A percentile compares a stretch with the other conserved stretches of the same genome.
Conservation (phyloP, 805 yeast genomes). For the Ogataea angusta region DNA sequence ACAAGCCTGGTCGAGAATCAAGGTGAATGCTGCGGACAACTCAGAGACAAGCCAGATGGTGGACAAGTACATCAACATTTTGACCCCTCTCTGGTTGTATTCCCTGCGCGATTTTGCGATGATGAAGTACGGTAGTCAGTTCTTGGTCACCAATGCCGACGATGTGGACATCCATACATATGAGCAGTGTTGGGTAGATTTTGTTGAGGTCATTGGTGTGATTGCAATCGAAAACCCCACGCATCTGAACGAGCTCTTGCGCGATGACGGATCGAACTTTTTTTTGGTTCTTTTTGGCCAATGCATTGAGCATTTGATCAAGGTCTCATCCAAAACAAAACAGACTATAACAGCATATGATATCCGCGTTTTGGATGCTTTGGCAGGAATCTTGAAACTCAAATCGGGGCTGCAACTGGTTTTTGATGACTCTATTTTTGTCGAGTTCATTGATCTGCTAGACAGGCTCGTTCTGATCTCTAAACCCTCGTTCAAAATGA, state of each 20-base stretch:
- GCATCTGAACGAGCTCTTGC: slow-evolving; percentile 45
- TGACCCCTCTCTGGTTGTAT: slow-evolving; percentile 78
- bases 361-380: slow-evolving; percentile 41
- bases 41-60: slow-evolving; percentile 48
- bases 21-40: slow-evolving; percentile 34
- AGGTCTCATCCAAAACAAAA: slow-evolving; percentile 26
- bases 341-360: slow-evolving; percentile 24
- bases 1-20: slow-evolving; percentile 71
- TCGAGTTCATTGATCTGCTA: slow-evolving; percentile 51
- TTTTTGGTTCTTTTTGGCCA: slow-evolving; percentile 80
- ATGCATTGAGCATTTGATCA: slow-evolving; percentile 71
- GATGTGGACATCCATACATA: slow-evolving; percentile 46
- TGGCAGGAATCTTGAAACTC: slow-evolving; percentile 55
- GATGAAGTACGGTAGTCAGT: slow-evolving; percentile 48
- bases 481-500: slow-evolving; percentile 41
- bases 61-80: slow-evolving; percentile 51
- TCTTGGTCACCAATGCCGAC: slow-evolving; percentile 35
- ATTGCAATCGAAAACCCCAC: slow-evolving; percentile 51
- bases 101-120: slow-evolving; percentile 72
- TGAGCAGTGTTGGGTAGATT: slow-evolving; percentile 67
- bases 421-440: slow-evolving; percentile 64
- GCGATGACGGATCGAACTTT: slow-evolving; percentile 59
- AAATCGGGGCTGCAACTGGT: slow-evolving; percentile 55
- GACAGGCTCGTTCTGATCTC: slow-evolving; percentile 37
- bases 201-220: slow-evolving; percentile 71